Percentiles rank a stretch among this genome's conserved stretches.
Conservation (phyloP, 352 stramenopile species). For the Phytophthora parvispora region DNA sequence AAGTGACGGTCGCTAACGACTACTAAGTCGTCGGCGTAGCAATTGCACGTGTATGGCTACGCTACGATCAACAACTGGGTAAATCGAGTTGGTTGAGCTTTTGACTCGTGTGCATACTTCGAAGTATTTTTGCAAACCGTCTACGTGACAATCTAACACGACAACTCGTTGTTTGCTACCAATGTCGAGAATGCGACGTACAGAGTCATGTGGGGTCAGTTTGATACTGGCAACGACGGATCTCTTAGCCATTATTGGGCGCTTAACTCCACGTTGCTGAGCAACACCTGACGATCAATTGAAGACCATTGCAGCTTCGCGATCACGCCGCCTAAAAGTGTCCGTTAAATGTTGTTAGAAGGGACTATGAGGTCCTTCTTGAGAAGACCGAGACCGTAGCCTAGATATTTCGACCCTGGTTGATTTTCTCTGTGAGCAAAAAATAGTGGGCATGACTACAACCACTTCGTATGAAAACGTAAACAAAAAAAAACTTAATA, state of each 20-base stretch:
- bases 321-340: neutral
- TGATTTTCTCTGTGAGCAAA: conserved; percentile 50
- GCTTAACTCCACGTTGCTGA: conserved; percentile 54
- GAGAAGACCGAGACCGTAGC: conserved; percentile 78
- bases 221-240: conserved; percentile 52
- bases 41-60: too few species aligned
- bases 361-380: conserved; percentile 79
- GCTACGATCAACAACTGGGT: too few species aligned
- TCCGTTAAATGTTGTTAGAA: conserved; percentile 37
- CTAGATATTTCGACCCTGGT: conserved; percentile 78
- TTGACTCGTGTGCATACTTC: too few species aligned
- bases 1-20: too few species aligned
- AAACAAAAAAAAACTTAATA: conserved; percentile 5
- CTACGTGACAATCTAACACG: conserved; percentile 34
- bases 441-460: conserved; percentile 8
- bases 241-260: conserved; percentile 58
- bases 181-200: conserved; percentile 2
- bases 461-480: too few species aligned
- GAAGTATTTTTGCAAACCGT: conserved; percentile 42
- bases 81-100: conserved; percentile 36
- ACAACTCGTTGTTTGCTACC: conserved; percentile 26
- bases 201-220: conserved; percentile 67
- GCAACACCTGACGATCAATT: conserved; percentile 36
- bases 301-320: conserved; percentile 7
- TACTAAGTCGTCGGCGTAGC: too few species aligned